Percentiles rank a stretch among this genome's conserved stretches.
phyloP scores from a whole-genome alignment of 2,329 filamentous ascomycete genomes.

The Neodidymelliopsis sp. region DNA sequence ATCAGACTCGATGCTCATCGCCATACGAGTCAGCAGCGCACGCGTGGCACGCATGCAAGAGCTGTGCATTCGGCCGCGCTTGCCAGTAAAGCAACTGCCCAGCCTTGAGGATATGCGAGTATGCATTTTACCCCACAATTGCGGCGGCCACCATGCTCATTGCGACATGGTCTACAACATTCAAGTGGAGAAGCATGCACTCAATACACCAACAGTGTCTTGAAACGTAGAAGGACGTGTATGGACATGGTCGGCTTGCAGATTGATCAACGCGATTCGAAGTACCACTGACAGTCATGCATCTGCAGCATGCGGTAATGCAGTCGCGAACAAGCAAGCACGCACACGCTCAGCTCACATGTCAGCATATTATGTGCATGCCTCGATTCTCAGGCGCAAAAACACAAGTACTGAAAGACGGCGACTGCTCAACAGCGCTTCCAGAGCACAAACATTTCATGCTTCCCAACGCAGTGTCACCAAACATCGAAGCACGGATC shows the following conservation, averaged over 20 bases:
- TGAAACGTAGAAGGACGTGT: slow-evolving; percentile 18
- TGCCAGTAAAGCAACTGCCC: slow-evolving; percentile 25
- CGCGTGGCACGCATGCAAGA: slow-evolving; percentile 18
- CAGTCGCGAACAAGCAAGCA: background rate
- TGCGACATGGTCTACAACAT: slow-evolving; percentile 31
- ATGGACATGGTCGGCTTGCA: slow-evolving; percentile 5
- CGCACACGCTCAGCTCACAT: background rate
- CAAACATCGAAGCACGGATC: slow-evolving; percentile 15
- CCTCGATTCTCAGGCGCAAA: background rate
- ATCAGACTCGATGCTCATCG: background rate
- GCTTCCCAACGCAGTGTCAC: slow-evolving; percentile 14
- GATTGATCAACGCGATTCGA: background rate
- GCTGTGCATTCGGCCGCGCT: slow-evolving; percentile 26
- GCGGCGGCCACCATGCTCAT: slow-evolving; percentile 28
- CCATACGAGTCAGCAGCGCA: slow-evolving; percentile 12
- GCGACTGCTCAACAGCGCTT: slow-evolving; percentile 1
- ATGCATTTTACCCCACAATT: slow-evolving; percentile 32
- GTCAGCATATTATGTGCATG: background rate
- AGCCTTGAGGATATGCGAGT: slow-evolving; percentile 15
- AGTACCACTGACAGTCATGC: slow-evolving; percentile 2
- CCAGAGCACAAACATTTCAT: background rate
- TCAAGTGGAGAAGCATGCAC: slow-evolving; percentile 16
- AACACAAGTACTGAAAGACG: slow-evolving; percentile 1
- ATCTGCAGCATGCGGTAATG: slow-evolving; percentile 1
- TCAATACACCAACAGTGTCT: slow-evolving; percentile 9